A percentile compares a stretch with the other conserved stretches of the same genome.
Evolutionary conservation across 345 rosid species (phyloP).

Genomic region (Eucalyptus cloeziana): DNA sequence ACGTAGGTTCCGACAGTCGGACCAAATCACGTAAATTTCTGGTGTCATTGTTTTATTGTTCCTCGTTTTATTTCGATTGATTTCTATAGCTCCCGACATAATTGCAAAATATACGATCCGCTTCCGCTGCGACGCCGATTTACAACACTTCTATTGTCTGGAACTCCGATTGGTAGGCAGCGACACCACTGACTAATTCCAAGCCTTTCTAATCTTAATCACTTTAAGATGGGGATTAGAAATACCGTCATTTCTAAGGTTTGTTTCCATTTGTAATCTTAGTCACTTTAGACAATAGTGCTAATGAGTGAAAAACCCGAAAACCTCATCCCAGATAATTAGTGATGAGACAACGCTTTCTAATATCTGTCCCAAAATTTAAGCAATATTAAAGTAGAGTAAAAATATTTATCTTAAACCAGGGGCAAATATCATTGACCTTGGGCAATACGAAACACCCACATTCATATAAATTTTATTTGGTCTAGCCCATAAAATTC

Average conservation of each 20-base stretch:
- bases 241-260: not conserved
- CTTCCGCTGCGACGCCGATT: too few relatives aligned
- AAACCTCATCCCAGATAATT: not conserved
- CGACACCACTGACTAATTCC: not conserved
- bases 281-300: not conserved
- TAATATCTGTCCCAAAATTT: not conserved
- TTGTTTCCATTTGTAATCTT: not conserved
- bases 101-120: too few relatives aligned
- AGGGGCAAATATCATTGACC: not conserved
- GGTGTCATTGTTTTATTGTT: too few relatives aligned
- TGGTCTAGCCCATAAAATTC: not conserved
- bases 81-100: too few relatives aligned
- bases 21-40: too few relatives aligned
- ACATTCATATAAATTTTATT: not conserved
- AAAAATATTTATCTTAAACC: not conserved
- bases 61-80: too few relatives aligned
- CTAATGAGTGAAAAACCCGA: not conserved
- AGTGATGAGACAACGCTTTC: not conserved
- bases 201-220: not conserved
- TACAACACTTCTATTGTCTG: not conserved
- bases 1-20: too few relatives aligned
- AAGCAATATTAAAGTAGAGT: not conserved
- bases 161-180: not conserved
- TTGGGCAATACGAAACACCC: not conserved
- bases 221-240: not conserved